Conservation (phyloP, 2,329 filamentous ascomycete genomes). For the Penicillium occitanis region DNA sequence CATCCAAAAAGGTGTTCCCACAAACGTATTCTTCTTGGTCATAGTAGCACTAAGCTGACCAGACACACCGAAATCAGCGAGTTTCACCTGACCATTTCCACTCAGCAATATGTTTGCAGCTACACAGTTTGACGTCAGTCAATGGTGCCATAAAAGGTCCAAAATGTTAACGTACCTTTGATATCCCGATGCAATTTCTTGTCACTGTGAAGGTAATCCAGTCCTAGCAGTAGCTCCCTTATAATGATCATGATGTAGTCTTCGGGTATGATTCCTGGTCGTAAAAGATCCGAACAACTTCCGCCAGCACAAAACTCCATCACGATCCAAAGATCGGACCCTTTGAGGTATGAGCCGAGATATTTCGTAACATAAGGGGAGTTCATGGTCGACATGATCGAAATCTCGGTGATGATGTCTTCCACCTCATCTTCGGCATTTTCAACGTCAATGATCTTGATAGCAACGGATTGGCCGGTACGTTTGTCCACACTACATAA, state of each 20-base stretch:
- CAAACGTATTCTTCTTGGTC: slow-evolving; percentile 99
- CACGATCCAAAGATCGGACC: slow-evolving; percentile 96
- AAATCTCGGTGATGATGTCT: slow-evolving; percentile 98
- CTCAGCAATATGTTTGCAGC: slow-evolving; percentile 90
- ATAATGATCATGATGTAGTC: slow-evolving; percentile 97
- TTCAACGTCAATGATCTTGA: slow-evolving; percentile 98
- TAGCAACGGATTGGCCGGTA: slow-evolving; percentile 89
- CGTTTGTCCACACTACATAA: slow-evolving; percentile 77
- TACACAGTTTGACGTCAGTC: slow-evolving; percentile 35
- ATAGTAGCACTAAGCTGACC: slow-evolving; percentile 95
- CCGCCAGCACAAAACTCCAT: slow-evolving; percentile 99
- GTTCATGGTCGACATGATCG: slow-evolving; percentile 91
- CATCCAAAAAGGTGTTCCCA: slow-evolving; percentile 99
- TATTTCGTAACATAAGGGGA: slow-evolving; percentile 97
- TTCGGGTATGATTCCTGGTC: slow-evolving; percentile 85
- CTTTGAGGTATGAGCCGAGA: slow-evolving; percentile 94
- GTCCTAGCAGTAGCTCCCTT: slow-evolving; percentile 79
- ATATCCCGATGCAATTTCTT: slow-evolving; percentile 96
- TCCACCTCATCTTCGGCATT: slow-evolving; percentile 99
- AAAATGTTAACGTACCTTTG: slow-evolving; percentile 63
- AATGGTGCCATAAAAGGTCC: neutral
- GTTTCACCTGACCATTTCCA: slow-evolving; percentile 90
- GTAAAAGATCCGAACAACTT: slow-evolving; percentile 93
- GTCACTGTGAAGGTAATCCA: slow-evolving; percentile 92
- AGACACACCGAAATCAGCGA: slow-evolving; percentile 95